A percentile compares a stretch with the other conserved stretches of the same genome.
These are phyloP conservation scores for Claviceps paspali DNA, from an alignment of 2,329 filamentous ascomycete genomes.

Conservation along the genomic window DNA sequence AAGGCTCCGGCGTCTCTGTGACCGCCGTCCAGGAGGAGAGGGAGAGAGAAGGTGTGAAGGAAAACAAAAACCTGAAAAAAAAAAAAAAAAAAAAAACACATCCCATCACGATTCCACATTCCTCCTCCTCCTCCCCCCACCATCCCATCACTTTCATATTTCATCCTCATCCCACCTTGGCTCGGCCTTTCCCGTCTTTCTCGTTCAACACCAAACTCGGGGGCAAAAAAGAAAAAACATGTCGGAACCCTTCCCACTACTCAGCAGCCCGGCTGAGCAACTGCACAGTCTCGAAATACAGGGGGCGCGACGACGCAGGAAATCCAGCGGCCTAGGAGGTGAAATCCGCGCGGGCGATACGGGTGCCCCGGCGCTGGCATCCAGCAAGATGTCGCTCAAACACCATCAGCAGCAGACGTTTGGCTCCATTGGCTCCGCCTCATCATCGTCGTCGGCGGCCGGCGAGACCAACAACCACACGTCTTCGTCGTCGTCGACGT, in stretches of 20 bases:
- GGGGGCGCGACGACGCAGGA: slow-evolving; percentile 32
- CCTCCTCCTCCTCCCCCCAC: not conserved
- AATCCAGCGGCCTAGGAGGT: slow-evolving; percentile 38
- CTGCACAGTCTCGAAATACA: slow-evolving; percentile 25
- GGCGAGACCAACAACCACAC: slow-evolving; percentile 2
- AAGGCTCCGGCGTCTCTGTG: no score
- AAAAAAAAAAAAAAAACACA: no score
- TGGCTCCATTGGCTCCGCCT: slow-evolving; percentile 8
- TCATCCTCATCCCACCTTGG: not conserved
- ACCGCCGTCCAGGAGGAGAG: no score
- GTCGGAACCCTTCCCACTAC: slow-evolving; percentile 41
- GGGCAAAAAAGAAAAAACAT: slow-evolving; percentile 14
- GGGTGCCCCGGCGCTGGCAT: slow-evolving; percentile 37
- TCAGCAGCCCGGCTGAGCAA: slow-evolving; percentile 36
- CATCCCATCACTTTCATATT: not conserved
- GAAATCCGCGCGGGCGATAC: slow-evolving; percentile 41
- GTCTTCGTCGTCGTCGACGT: not conserved
- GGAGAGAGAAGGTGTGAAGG: no score
- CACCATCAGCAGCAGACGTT: not conserved
- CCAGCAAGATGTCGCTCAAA: slow-evolving; percentile 31
- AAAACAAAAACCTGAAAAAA: not conserved
- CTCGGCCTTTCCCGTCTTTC: no score
- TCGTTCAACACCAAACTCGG: not conserved
- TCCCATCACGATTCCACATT: not conserved
- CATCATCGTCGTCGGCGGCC: slow-evolving; percentile 1